Base-by-base conservation (phyloP, 1,139 yeast genomes). In the Spathaspora sp. region DNA sequence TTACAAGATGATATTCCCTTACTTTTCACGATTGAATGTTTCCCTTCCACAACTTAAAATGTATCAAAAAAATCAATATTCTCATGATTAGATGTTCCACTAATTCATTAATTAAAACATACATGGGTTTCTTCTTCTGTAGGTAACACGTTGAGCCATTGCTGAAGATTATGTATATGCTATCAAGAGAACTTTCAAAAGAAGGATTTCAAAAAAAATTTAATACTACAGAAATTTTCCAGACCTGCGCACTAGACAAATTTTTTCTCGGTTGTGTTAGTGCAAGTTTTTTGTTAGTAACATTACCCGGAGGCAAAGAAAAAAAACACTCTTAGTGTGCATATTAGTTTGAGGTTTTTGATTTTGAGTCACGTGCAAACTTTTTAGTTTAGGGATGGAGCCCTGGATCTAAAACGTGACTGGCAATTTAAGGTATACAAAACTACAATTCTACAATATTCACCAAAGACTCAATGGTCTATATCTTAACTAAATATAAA, bases 111-210 rank as follows among this genome's bases (percentile, higher is more conserved):
- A 33, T 43, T 27, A 29, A 57, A 49, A 69, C 74, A 69, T 69
- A 69, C 74, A 73, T 67, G 78, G 78, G 65, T 72, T 73, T 69
- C 76, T 72, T 72, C 78, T 73, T 73, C 78, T 73, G 71, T 69
- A 73, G 59, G 78, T 73, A 64, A 73, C 76, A 70, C 78, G 76
- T 70, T 73, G 76, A 67, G 78, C 78, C 78, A 73, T 73, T 47
- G 47, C 53, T 52, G 51, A 49, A 48, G 48, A 47, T 51, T 45
- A 41, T 44, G 36, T 45, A 40, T 45, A 46, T 51, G 43, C 49
- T 45, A 42, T 49, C 41, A 42, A 39, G 38, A 40, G 40, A n/a
- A n/a, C n/a, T 47, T 46, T 49, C 49, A 41, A 48, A 43, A 45
- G 51, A 50, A 50, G 43, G 46, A 46, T 43, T 44, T 38, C 43